A percentile compares a stretch with the other conserved stretches of the same genome.
phyloP scores from a whole-genome alignment of 768 basidiomycete genomes.

The Clavaria fumosa region DNA sequence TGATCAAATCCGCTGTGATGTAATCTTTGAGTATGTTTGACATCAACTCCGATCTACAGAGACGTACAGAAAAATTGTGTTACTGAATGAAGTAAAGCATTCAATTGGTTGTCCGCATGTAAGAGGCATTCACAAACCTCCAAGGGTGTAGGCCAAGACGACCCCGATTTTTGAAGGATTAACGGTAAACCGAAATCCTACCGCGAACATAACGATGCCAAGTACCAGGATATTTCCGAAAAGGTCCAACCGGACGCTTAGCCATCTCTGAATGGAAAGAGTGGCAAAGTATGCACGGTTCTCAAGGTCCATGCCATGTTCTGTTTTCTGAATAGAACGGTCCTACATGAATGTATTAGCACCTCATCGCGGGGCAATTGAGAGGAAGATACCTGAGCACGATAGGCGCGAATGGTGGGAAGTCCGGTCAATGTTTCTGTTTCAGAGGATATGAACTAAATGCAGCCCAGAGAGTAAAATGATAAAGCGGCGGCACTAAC shows the following conservation, averaged over 20 bases:
- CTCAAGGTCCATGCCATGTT: slow-evolving; percentile 38
- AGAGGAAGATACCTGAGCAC: slow-evolving; percentile 25
- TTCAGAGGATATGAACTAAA: no score
- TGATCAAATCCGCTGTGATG: slow-evolving; percentile 40
- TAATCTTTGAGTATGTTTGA: no score
- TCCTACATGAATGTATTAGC: slow-evolving; percentile 16
- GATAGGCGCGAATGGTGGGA: slow-evolving; percentile 44
- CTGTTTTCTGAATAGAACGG: slow-evolving; percentile 33
- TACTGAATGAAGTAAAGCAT: slow-evolving; percentile 17
- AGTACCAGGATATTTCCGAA: slow-evolving; percentile 50
- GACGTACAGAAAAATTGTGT: slow-evolving; percentile 33
- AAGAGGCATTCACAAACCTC: slow-evolving; percentile 22
- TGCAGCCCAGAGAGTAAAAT: no score
- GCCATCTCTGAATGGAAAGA: slow-evolving; percentile 49
- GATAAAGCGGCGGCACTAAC: slow-evolving; percentile 16
- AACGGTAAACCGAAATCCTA: slow-evolving; percentile 37
- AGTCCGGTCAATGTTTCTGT: slow-evolving; percentile 47
- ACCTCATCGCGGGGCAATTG: not conserved
- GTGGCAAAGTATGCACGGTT: slow-evolving; percentile 52
- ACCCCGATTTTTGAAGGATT: slow-evolving; percentile 48
- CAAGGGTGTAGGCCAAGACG: slow-evolving; percentile 37
- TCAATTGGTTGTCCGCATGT: not conserved
- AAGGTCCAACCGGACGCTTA: slow-evolving; percentile 46
- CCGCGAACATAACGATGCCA: slow-evolving; percentile 55
- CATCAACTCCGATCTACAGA: no score